Evolutionary conservation across 2,329 filamentous ascomycete genomes (phyloP), one percentile per base, ranked within the genome.

Genomic region (Colletotrichum sp.): DNA sequence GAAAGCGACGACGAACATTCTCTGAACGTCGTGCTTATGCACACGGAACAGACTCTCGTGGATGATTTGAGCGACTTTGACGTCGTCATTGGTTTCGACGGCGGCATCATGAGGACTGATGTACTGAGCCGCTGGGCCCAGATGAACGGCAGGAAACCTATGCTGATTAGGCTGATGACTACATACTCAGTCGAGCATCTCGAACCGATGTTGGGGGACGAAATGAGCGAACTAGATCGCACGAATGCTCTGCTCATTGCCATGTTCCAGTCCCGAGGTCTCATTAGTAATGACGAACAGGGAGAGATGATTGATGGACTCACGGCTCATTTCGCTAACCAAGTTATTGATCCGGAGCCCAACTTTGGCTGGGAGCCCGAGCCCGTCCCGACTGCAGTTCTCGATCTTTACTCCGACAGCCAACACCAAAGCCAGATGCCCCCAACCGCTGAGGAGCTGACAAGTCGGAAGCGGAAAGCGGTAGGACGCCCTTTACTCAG

Each of bases 121-220:
- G 63, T 77, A 34, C 63, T 59, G 32, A 78, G 71, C 34, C 74
- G 52, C 39, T 76, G 74, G 74, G 65, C 70, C n/a, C 44, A 39
- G 3, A 74, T 74, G 71, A 76, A 55, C 21, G 74, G 74, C 28
- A 84, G 81, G 72, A 81, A 82, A 55, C 89, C 88, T 0, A 79
- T 90, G n/a, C 81, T 90, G 2, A 79, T 92, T 71, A 83, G 84
- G 0, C 84, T 92, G 7, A 87, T 89, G 7, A 88, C 86, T 8
- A 87, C 85, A 4, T 87, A 89, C 77, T 89, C 90, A 2, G 86
- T 92, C 49, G 90, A 92, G 80, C 91, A 92, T 75, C 85, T 92
- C 57, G 87, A 88, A 72, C 82, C 89, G 65, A 84, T 87, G 18
- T 82, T 91, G 30, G 83, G 85, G 3, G 81, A 84, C 3, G 78